These are phyloP conservation scores for Poa annua DNA, from an alignment of 176 grass and related monocot genomes.

Conservation along the genomic window DNA sequence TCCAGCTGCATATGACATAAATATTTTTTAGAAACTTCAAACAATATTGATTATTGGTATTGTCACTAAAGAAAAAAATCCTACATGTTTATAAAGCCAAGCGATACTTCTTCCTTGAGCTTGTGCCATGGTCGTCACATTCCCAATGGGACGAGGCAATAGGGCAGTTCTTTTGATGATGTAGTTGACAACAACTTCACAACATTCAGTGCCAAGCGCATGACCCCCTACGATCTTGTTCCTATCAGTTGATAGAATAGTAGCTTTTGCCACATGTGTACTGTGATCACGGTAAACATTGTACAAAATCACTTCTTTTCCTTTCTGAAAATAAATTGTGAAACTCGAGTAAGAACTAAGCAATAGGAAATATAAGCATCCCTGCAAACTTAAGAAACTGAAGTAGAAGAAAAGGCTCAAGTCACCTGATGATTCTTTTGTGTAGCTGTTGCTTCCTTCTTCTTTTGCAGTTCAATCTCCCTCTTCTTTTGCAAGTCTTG, in stretches of 20 bases:
- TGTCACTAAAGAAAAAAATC: background rate
- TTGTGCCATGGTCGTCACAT: background rate
- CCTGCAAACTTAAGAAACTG: too few relatives aligned
- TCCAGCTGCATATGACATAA: background rate
- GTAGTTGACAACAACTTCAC: background rate
- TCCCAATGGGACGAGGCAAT: background rate
- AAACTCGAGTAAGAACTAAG: background rate
- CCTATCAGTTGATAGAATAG: background rate
- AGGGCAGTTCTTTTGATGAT: background rate
- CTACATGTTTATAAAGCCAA: background rate
- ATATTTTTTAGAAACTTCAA: too few relatives aligned
- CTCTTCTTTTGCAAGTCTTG: too few relatives aligned
- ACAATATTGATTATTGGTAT: background rate
- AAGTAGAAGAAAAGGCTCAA: too few relatives aligned
- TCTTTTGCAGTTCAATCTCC: too few relatives aligned
- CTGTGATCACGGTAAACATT: background rate
- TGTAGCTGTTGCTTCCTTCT: too few relatives aligned
- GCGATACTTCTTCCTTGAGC: background rate
- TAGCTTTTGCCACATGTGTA: background rate
- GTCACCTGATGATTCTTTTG: too few relatives aligned
- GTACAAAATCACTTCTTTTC: too few relatives aligned
- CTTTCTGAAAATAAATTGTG: background rate
- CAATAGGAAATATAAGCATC: background rate
- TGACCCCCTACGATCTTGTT: background rate
- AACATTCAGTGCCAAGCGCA: background rate